phyloP scores from a whole-genome alignment of 2,329 filamentous ascomycete genomes.

The Aureobasidium sp. region DNA sequence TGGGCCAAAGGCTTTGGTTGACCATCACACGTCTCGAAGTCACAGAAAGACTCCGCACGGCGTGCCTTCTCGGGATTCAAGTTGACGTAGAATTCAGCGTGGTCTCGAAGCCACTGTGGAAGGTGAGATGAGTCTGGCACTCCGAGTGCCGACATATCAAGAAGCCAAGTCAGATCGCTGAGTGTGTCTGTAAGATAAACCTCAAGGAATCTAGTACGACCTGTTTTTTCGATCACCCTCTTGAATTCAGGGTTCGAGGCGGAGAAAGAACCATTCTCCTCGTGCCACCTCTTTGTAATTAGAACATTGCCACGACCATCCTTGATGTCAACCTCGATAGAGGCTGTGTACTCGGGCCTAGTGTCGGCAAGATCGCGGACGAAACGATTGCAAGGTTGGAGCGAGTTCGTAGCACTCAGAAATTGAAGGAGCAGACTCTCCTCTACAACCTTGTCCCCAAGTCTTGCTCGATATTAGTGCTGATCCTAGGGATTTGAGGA shows the following conservation, averaged over 20 bases:
- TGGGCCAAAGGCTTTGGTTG: background rate
- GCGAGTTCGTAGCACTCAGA: conserved; percentile 19
- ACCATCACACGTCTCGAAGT: background rate
- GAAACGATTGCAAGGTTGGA: conserved; percentile 22
- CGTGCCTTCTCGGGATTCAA: background rate
- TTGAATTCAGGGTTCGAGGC: background rate
- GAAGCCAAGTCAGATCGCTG: conserved; percentile 28
- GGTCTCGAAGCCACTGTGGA: background rate
- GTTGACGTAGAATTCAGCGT: conserved; percentile 2
- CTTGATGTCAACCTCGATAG: conserved; percentile 23
- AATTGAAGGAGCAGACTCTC: conserved; percentile 19
- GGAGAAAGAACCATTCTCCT: background rate
- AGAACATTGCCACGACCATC: conserved; percentile 20
- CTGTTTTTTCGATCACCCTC: background rate
- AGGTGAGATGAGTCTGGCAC: background rate
- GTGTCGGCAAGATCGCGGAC: conserved; percentile 21
- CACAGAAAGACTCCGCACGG: background rate
- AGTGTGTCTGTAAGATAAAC: conserved; percentile 18
- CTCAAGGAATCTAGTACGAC: conserved; percentile 22
- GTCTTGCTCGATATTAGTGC: conserved; percentile 20
- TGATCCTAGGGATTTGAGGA: background rate
- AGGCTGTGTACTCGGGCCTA: conserved; percentile 24
- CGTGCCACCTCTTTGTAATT: conserved; percentile 23
- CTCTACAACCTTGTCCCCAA: conserved; percentile 24
- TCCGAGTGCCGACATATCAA: conserved; percentile 22